Base-by-base conservation (phyloP, 768 basidiomycete genomes). In the Amanita muscaria region DNA sequence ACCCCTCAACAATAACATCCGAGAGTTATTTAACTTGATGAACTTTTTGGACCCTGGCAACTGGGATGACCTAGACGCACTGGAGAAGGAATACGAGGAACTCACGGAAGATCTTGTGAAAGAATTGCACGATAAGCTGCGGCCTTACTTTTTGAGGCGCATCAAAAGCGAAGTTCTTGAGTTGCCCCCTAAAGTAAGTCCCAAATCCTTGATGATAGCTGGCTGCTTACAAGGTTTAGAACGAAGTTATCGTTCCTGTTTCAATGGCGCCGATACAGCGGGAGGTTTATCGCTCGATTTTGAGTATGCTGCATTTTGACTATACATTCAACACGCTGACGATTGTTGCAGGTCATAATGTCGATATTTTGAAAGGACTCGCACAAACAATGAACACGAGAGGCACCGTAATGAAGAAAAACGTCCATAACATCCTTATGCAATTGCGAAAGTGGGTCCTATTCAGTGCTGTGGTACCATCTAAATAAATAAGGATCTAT, bases 21-120 rank as follows among this genome's bases (percentile, higher is more conserved):
- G 89, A 37, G 96, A 99, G 63, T 64, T 99, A 19, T 94, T 98
- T 70, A 98, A 93, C 60, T 72, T 99, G 33, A 91, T 99, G 81
- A 88, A 91, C 59, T 98, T 98, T 67, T 74, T 98, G 14, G 88
- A 92, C 58, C 78, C 85, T 4, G 52, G 63, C 10, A 69, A 84
- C 49, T 89, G 88, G 88, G 59, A 64, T 4, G 79, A 98, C 57
- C 66, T 97, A 16, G 78, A 83, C 54, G 70, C 60, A 5, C 68
- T 97, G 9, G 81, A 84, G 47, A 76, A 74, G 53, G 73, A 88
- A 48, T 83, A 90, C 51, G 79, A 78, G 50, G 80, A 78, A 10
- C 74, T 98, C 18, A 81, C 74, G 4, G 87, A 91, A 55, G 85
- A 88, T 3, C 73, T 84, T 15, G 71, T 97, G 34, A 80, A 81